Conservation (phyloP, 345 rosid genomes). For the Gossypium bickii region DNA sequence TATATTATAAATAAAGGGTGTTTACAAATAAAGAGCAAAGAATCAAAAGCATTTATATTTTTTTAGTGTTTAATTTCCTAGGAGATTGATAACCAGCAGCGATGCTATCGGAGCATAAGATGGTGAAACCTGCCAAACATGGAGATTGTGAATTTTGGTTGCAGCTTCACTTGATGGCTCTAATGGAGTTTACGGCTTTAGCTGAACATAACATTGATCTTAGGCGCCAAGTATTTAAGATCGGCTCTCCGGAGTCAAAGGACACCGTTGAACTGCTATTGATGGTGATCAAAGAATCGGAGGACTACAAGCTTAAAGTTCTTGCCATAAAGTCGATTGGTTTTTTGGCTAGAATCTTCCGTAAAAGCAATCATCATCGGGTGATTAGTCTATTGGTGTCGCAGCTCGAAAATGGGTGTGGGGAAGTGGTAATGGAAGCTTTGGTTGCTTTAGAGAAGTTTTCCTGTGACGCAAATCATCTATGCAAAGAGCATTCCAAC, state of each 20-base stretch:
- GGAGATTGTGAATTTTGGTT: too few relatives aligned
- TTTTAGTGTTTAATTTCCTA: too few relatives aligned
- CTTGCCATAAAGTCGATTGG: conserved; percentile 73
- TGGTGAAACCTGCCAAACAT: too few relatives aligned
- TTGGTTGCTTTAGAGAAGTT: conserved; percentile 59
- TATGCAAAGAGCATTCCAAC: conserved; percentile 51
- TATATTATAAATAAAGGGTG: too few relatives aligned
- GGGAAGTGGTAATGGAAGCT: conserved; percentile 60
- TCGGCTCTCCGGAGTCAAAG: conserved; percentile 68
- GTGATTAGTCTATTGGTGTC: conserved; percentile 54
- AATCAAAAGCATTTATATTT: too few relatives aligned
- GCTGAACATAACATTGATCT: conserved; percentile 67
- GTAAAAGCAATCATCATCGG: conserved; percentile 53
- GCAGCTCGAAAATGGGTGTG: conserved; percentile 41
- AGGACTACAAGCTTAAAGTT: conserved; percentile 27
- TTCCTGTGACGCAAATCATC: conserved; percentile 49
- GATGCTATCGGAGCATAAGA: too few relatives aligned
- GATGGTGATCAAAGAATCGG: conserved; percentile 45
- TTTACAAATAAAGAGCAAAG: too few relatives aligned
- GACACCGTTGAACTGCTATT: conserved; percentile 69
- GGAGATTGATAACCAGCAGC: too few relatives aligned
- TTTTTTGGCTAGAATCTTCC: conserved; percentile 72
- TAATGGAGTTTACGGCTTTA: conserved; percentile 59
- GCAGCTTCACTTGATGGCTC: conserved; percentile 33
- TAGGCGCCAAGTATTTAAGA: conserved; percentile 61